Evolutionary conservation across 2,329 filamentous ascomycete species (phyloP), one percentile per base, ranked within the genome.

Genomic region (Cordyceps cicadae): DNA sequence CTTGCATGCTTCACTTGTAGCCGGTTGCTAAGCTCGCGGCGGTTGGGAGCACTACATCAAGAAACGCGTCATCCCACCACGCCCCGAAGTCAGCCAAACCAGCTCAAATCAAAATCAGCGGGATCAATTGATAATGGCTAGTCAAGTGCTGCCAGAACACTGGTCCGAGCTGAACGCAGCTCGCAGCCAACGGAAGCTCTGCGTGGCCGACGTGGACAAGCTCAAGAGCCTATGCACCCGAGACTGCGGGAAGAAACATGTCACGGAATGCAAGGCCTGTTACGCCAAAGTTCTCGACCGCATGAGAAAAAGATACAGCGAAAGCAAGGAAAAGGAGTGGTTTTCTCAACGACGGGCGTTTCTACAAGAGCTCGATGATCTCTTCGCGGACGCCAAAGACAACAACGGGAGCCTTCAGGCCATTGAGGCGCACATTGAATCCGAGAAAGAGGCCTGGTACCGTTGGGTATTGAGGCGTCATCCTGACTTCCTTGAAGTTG

Each of bases 361-460:
- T 62, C 70, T 83, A 24, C 72, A 75, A 57, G 79, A 80, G 59
- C 72, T 85, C 12, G 78, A 80, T 63, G 69, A 69, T 51, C 67
- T 82, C 51, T 78, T 85, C 63, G 69, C 77, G 5, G 77, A 79
- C 55, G 79, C 77, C 56, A 77, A 75, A 64, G 70, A 74, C 17
- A 70, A 75, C 64, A 74, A 75, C 50, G 67, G 73, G n/a, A 73
- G 75, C 56, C 69, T 83, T 14, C 70, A 73, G 48, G 70, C 68
- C 19, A 76, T 85, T 46, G 81, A 84, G 64, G 73, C 75, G 24
- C 76, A 77, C 62, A 77, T 85, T 65, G 71, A 74, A 11, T 75
- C 75, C 32, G 81, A 83, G 67, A 81, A 81, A 66, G 75, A 76
- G 62, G 75, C 75, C 12, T 84, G 82, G 81, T 81, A 82, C 61